These are phyloP conservation scores for Mucor piriformis DNA, from an alignment of 371 early-diverging fungal genomes.

Conservation along the genomic window DNA sequence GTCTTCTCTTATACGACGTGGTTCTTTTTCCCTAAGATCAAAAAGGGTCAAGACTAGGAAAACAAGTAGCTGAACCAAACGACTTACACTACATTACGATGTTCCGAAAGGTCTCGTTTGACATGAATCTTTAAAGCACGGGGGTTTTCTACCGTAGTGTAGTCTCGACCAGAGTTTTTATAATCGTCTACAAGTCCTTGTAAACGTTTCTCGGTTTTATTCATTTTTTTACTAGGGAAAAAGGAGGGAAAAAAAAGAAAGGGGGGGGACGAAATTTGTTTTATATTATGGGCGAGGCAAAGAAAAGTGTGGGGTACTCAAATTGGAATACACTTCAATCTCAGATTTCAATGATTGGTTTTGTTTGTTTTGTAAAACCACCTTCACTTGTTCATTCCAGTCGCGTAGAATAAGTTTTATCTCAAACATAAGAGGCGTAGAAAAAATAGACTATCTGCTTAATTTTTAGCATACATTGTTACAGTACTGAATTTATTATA, in stretches of 20 bases:
- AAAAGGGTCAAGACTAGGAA: not conserved
- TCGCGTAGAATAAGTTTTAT: too few relatives aligned
- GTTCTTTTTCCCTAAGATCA: slow-evolving; percentile 55
- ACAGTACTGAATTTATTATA: too few relatives aligned
- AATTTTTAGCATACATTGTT: too few relatives aligned
- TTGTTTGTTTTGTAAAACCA: too few relatives aligned
- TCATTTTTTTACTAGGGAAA: not conserved
- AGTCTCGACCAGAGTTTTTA: slow-evolving; percentile 14
- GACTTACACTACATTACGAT: slow-evolving; percentile 38
- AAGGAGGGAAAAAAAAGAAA: slow-evolving; percentile 6
- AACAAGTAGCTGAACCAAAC: not conserved
- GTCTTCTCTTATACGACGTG: slow-evolving; percentile 72
- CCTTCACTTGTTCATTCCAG: too few relatives aligned
- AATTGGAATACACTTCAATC: too few relatives aligned
- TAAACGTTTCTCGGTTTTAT: slow-evolving; percentile 20
- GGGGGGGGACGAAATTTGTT: not conserved
- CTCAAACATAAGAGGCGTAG: too few relatives aligned
- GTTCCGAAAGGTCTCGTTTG: slow-evolving; percentile 25
- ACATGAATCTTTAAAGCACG: slow-evolving; percentile 28
- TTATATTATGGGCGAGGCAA: slow-evolving; percentile 1
- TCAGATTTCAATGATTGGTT: not conserved
- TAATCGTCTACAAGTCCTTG: slow-evolving; percentile 25
- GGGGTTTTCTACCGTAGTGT: slow-evolving; percentile 10
- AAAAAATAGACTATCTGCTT: too few relatives aligned
- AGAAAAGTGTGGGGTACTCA: not conserved